Base-by-base conservation (phyloP, 2,329 filamentous ascomycete species). In the Fusarium chlamydosporum region DNA sequence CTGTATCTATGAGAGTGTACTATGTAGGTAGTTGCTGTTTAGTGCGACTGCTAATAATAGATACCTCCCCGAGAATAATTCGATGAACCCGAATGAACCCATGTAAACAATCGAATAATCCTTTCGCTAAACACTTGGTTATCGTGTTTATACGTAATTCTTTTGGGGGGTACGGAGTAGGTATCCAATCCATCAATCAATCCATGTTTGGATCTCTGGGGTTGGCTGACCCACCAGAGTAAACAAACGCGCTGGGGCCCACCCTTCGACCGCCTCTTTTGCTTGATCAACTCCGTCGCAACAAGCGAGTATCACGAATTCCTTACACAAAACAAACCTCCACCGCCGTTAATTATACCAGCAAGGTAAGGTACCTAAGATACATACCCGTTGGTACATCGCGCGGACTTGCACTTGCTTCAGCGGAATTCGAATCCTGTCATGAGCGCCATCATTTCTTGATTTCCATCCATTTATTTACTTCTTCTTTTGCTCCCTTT, bases 211-310 rank as follows among this genome's bases (percentile, higher is more conserved):
- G 66, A 67, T 69, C 61, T 69, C 60, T 48, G 56, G 45, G 60
- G 38, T 68, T 50, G 34, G 48, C 47, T 42, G 55, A 65, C 50
- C 61, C 60, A 73, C 65, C 68, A 71, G 75, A 73, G 76, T 78
- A 78, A 78, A 78, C 76, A 78, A 78, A 78, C 76, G 74, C 76
- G 75, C 75, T 74, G 48, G 60, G 72, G 63, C 59, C 65, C 70
- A 67, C 72, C 46, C 46, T 50, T 50, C 46, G 46, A 58, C 55
- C 37, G 45, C 59, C 55, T 57, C 55, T 52, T 54, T 66, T 51
- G 45, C 43, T 54, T 42, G 47, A 63, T 61, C 51, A 35, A 57
- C 68, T 43, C 48, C 52, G 35, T 47, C 40, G 34, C 35, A 34
- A 26, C 42, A 54, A 47, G 61, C 61, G 40, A 55, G 43, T 52